Base-by-base conservation (phyloP, 495 filamentous ascomycete genomes). In the Amphirosellinia nigrospora region DNA sequence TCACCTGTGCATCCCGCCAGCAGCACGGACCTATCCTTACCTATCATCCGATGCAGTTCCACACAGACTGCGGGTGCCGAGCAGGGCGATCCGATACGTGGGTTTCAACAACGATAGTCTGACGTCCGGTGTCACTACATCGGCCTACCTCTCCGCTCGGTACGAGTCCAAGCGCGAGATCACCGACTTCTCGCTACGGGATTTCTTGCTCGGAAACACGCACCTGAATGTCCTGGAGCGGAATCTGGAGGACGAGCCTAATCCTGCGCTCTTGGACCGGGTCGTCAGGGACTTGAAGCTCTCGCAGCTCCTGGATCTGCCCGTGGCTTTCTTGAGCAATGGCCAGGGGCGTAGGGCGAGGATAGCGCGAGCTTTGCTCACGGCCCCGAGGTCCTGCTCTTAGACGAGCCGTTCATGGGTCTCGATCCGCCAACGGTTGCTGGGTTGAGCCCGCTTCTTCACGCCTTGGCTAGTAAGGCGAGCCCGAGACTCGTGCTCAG, bases 371-470 rank as follows among this genome's bases (percentile, higher is more conserved):
- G 94, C 94, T 2, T 78, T 99, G 50, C 82, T 98, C 71, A 88
- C 82, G 45, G 86, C 86, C 65, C 95, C 96, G 92, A 95, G 79
- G 82, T 97, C 13, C 73, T 99, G 36, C 83, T 98, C 43, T 83
- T 98, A 13, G 96, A 99, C 80, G 96, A 97, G 74, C 94, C 96
- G 16, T 98, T 99, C 77, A 97, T 99, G 93, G 96, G 96, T 10
- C 83, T 99, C 41, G 96, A 99, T 77, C 96, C 96, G 28, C 87
- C 89, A 26, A 94, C 93, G 3, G 84, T 90, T 11, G 81, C 82
- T 38, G 86, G 86, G 13, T 78, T 98, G 73, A 94, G 92, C 26
- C 81, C 82, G 3, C 82, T 98, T 46, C 85, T 98, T 9, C 79
- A 87, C 70, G 77, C 82, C 0, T 73, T 98, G 23, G 91, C 91